phyloP scores from a whole-genome alignment of 176 grass and related monocot species.

The Guadua angustifolia region DNA sequence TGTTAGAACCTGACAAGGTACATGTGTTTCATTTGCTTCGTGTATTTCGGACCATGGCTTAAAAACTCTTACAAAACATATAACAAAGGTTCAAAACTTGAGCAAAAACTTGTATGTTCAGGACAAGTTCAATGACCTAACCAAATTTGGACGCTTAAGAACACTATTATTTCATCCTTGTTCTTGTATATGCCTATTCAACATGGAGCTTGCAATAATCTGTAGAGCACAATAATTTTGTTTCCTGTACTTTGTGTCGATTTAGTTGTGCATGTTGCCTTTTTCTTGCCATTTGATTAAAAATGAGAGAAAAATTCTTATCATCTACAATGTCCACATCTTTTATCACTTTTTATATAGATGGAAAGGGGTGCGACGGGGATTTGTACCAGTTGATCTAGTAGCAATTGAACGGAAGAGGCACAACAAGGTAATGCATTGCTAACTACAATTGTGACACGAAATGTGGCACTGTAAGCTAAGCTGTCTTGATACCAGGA shows the following conservation, averaged over 20 bases:
- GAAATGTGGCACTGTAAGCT: not conserved
- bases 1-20: not conserved
- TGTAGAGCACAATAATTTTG: not conserved
- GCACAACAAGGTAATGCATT: conserved; percentile 69
- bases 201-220: not conserved
- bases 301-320: not conserved
- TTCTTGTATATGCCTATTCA: not conserved
- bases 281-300: not conserved
- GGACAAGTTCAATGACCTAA: not conserved
- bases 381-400: conserved; percentile 58
- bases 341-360: conserved; percentile 47
- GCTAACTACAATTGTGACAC: conserved; percentile 5
- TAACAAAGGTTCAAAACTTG: not conserved
- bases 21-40: not conserved
- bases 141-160: not conserved
- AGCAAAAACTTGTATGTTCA: not conserved
- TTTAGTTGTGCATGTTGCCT: not conserved
- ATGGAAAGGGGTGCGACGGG: conserved; percentile 66
- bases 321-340: not conserved
- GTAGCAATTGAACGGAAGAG: conserved; percentile 60
- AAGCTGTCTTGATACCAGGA: conserved; percentile 56
- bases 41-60: not conserved
- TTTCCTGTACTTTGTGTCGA: not conserved
- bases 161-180: not conserved
- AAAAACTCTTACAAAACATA: not conserved